Conservation (phyloP, 192 early-diverging fungal genomes). For the Oehlia diaphana region DNA sequence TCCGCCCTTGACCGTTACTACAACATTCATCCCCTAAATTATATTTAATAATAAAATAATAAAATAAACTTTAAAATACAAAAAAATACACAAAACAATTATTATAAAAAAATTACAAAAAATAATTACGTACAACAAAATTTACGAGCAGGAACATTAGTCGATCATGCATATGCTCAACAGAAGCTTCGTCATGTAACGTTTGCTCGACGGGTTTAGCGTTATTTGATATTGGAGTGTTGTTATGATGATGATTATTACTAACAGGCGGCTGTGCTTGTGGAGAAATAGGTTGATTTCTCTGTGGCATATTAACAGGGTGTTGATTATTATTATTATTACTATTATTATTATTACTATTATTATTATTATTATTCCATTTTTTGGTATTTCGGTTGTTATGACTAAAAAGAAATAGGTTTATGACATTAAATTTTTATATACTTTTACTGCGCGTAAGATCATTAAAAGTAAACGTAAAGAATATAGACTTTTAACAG, state of each 20-base stretch:
- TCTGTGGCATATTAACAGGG: neutral
- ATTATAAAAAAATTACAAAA: neutral
- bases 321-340: conserved; percentile 25
- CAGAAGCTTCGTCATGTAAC: conserved; percentile 33
- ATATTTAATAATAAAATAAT: neutral
- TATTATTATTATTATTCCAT: conserved; percentile 20
- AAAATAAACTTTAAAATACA: neutral
- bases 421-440: neutral
- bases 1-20: conserved; percentile 58
- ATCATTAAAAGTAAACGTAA: neutral
- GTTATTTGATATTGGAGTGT: conserved; percentile 4
- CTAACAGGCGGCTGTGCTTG: neutral
- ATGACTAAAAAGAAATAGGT: conserved; percentile 4
- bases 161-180: conserved; percentile 60
- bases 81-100: no score
- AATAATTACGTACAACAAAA: conserved; percentile 57
- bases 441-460: neutral
- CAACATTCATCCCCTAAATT: conserved; percentile 64
- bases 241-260: conserved; percentile 17
- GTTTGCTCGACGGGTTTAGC: conserved; percentile 33
- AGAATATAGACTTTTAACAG: no score
- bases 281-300: conserved; percentile 18
- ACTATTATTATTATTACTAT: conserved; percentile 9
- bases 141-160: conserved; percentile 65
- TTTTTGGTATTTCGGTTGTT: conserved; percentile 25